Percentiles rank a stretch among this genome's conserved stretches.
phyloP scores from a whole-genome alignment of 139 green algal species.

The Medakamo hakoo region DNA sequence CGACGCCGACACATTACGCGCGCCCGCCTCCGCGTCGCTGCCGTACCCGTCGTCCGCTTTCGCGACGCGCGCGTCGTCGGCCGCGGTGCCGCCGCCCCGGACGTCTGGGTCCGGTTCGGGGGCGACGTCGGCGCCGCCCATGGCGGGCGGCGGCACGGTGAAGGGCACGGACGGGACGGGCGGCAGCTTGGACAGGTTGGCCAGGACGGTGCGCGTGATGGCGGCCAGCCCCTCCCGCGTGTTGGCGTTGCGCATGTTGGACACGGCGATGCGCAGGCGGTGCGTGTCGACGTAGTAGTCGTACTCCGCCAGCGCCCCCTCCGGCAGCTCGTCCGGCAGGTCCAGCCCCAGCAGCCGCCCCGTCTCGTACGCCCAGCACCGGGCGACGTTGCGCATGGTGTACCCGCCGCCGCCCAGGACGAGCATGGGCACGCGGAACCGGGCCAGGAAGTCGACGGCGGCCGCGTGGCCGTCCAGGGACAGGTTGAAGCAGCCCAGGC shows the following conservation, averaged over 20 bases:
- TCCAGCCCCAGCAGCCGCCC: constrained; percentile 66
- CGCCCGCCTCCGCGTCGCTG: neutral
- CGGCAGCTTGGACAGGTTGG: constrained; percentile 52
- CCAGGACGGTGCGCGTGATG: constrained; percentile 42
- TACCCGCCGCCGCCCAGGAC: constrained; percentile 91
- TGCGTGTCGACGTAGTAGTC: constrained; percentile 83
- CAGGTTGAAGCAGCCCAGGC: constrained; percentile 98
- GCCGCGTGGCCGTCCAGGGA: constrained; percentile 72
- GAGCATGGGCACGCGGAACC: constrained; percentile 85
- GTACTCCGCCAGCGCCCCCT: constrained; percentile 29
- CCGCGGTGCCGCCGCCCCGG: constrained; percentile 41
- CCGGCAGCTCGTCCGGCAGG: constrained; percentile 48
- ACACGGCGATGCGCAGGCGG: constrained; percentile 58
- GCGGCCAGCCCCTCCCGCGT: constrained; percentile 51
- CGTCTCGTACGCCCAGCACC: constrained; percentile 98
- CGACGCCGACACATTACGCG: neutral
- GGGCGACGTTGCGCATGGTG: constrained; percentile 95
- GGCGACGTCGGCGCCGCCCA: constrained; percentile 18
- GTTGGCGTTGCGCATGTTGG: constrained; percentile 92
- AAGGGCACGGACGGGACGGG: constrained; percentile 41
- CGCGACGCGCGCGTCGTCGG: constrained; percentile 33
- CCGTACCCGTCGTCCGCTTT: constrained; percentile 13
- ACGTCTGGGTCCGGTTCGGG: constrained; percentile 56
- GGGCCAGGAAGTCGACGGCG: constrained; percentile 90
- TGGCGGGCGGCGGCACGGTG: constrained; percentile 12